These are phyloP conservation scores for Diaporthe eres DNA, from an alignment of 2,329 filamentous ascomycete species.

Conservation along the genomic window DNA sequence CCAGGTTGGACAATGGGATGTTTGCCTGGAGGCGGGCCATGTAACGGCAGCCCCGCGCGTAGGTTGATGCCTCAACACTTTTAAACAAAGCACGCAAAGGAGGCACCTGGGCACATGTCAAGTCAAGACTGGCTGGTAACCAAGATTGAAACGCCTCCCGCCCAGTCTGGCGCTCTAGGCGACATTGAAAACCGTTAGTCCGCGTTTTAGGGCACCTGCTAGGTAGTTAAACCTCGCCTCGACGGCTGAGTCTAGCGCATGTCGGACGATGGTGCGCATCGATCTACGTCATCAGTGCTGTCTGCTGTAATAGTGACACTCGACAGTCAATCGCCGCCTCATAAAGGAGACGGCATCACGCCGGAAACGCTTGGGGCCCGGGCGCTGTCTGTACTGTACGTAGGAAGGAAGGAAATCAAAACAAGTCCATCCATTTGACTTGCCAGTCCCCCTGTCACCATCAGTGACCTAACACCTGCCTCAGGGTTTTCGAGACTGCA, in stretches of 20 bases:
- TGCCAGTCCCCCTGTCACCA: neutral
- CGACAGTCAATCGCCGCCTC: neutral
- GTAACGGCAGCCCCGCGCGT: neutral
- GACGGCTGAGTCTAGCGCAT: slow-evolving; percentile 11
- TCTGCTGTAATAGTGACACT: slow-evolving; percentile 5
- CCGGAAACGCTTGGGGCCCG: neutral
- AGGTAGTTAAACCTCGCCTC: neutral
- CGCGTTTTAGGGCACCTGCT: slow-evolving; percentile 16
- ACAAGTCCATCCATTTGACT: neutral
- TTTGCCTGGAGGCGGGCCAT: neutral
- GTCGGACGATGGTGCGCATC: neutral
- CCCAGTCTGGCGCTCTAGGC: neutral
- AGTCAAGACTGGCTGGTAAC: neutral
- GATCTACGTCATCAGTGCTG: slow-evolving; percentile 10
- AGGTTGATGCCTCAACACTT: neutral
- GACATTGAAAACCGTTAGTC: slow-evolving; percentile 16
- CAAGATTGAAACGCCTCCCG: slow-evolving; percentile 17
- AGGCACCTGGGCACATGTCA: neutral
- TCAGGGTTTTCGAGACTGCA: neutral
- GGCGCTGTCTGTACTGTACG: neutral
- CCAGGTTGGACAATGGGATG: neutral
- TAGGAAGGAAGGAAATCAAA: neutral
- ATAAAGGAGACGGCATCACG: slow-evolving; percentile 18
- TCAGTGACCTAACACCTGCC: neutral
- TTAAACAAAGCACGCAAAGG: neutral